Evolutionary conservation across 2,329 filamentous ascomycete genomes (phyloP), one percentile per base, ranked within the genome.

Genomic region (Botryotinia narcissicola): DNA sequence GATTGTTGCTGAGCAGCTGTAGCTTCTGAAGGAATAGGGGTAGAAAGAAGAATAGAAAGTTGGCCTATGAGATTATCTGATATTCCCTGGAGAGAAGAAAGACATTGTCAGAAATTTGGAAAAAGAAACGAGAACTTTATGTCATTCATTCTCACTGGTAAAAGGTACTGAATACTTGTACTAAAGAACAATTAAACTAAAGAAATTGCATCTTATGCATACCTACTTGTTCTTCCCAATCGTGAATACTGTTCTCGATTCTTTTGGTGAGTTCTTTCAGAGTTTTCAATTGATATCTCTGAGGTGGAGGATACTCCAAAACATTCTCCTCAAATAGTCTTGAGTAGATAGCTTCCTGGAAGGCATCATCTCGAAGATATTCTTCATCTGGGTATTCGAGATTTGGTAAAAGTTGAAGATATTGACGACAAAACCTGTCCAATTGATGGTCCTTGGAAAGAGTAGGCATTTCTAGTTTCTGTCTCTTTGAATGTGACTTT

Each of bases 141-240:
- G n/a, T 3, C 8, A 32, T 25, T 10, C 67, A 48, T 37, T n/a
- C 7, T 51, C 10, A 18, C 8, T 63, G 10, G 32, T 54, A 37
- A 6, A 51, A 32, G 4, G 18, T 42, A 10, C 66, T 42, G 32
- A 8, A 42, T 42, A 51, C 18, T 32, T 18, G 25, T 40, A 67
- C 70, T 60, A 48, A 68, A 75, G 75, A 72, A 70, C 3, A 25
- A 48, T 12, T 5, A 48, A 48, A 68, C 72, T 57, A 57, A 68
- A 75, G 75, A 72, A 71, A 60, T 1, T 32, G 71, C 71, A 72
- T 60, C 29, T 69, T 71, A 67, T 74, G 61, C 76, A 67, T 51
- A 85, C 92, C 85, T 91, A 97, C 95, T 91, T 97, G 90, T 86
- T 93, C 87, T 78, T 97, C 93, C 82, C 94, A 95, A 81, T 97